Evolutionary conservation across 345 rosid species (phyloP).

Genomic region (Pistacia atlantica): DNA sequence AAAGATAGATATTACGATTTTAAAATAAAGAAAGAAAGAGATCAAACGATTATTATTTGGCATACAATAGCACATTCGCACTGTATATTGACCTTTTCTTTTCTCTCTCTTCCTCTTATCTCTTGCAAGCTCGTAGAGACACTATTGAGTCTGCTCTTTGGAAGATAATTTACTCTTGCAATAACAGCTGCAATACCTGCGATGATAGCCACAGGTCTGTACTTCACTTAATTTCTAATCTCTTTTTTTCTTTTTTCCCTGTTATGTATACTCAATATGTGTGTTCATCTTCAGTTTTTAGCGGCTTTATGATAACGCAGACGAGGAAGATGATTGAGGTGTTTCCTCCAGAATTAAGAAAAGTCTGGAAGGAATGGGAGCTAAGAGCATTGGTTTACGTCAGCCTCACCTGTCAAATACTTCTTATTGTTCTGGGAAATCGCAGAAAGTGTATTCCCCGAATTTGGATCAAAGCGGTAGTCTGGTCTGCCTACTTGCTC

Average conservation of each 20-base stretch:
- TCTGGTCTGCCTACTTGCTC: conserved; percentile 31
- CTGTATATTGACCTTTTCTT: neutral
- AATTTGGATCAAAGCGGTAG: neutral
- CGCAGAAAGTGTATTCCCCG: conserved; percentile 13
- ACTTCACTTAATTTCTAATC: too few species aligned
- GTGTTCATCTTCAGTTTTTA: neutral
- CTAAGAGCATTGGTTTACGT: conserved; percentile 17
- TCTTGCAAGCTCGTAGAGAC: too few species aligned
- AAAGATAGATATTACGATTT: too few species aligned
- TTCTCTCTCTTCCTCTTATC: too few species aligned
- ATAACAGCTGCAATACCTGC: too few species aligned
- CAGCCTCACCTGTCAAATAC: conserved; percentile 27
- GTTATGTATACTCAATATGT: neutral
- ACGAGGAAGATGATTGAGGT: neutral
- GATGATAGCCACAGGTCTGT: too few species aligned
- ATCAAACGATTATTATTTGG: too few species aligned
- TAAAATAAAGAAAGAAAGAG: too few species aligned
- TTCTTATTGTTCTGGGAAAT: conserved; percentile 16
- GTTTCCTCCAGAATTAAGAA: neutral
- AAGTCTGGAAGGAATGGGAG: conserved; percentile 33
- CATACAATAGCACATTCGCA: too few species aligned
- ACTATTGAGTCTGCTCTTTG: too few species aligned
- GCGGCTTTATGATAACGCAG: neutral
- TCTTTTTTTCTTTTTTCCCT: too few species aligned
- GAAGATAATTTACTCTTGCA: too few species aligned